These are phyloP conservation scores for Coemansia sp. DNA, from an alignment of 192 early-diverging fungal genomes.

Conservation along the genomic window DNA sequence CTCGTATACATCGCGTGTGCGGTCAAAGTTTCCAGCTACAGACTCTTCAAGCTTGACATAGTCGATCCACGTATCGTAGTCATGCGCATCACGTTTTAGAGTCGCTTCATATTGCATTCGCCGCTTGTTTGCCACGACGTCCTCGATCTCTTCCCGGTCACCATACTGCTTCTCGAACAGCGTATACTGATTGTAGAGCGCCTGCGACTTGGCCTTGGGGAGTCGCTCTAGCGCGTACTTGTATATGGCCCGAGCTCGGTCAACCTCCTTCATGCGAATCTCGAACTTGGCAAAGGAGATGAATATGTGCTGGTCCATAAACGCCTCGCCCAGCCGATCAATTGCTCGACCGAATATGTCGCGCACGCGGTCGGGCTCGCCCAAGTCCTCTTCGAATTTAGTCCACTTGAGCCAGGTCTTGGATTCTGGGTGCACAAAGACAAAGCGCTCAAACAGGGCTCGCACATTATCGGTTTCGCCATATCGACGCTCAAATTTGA, in stretches of 20 bases:
- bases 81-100: slow-evolving; percentile 69
- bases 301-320: slow-evolving; percentile 92
- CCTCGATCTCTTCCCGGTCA: slow-evolving; percentile 83
- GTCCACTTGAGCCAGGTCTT: slow-evolving; percentile 98
- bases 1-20: slow-evolving; percentile 94
- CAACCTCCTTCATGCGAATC: slow-evolving; percentile 81
- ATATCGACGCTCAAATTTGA: slow-evolving; percentile 92
- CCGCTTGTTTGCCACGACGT: slow-evolving; percentile 86
- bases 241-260: slow-evolving; percentile 94
- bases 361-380: slow-evolving; percentile 66
- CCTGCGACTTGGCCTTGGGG: slow-evolving; percentile 78
- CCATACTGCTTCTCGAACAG: slow-evolving; percentile 98
- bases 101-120: slow-evolving; percentile 87
- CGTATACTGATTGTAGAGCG: slow-evolving; percentile 91
- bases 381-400: slow-evolving; percentile 88
- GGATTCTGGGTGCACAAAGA: slow-evolving; percentile 85
- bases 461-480: slow-evolving; percentile 80
- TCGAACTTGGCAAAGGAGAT: slow-evolving; percentile 98
- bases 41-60: slow-evolving; percentile 88
- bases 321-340: slow-evolving; percentile 83
- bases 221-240: slow-evolving; percentile 90
- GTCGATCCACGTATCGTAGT: slow-evolving; percentile 99
- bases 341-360: slow-evolving; percentile 89
- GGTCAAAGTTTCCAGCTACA: slow-evolving; percentile 61
- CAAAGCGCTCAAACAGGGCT: slow-evolving; percentile 80